Percentiles rank a stretch among this genome's conserved stretches.
These are phyloP conservation scores for Aspergillus calidoustus DNA, from an alignment of 2,329 filamentous ascomycete genomes.

Conservation along the genomic window DNA sequence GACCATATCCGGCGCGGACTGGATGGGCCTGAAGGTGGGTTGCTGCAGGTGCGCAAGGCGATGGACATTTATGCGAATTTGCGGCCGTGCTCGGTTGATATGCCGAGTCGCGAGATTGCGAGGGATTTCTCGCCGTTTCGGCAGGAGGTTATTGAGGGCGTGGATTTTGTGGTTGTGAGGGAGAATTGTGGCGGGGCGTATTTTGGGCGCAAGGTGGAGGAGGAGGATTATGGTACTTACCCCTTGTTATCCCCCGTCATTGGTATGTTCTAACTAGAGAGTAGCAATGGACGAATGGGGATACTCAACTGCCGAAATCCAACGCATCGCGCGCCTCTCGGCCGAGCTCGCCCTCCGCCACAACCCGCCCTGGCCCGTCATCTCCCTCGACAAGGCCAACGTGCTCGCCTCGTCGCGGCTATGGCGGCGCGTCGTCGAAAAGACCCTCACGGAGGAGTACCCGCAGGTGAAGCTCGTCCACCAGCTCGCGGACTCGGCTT, in stretches of 20 bases:
- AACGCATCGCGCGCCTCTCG: conserved; percentile 78
- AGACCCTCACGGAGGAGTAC: conserved; percentile 82
- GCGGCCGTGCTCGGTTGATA: conserved; percentile 77
- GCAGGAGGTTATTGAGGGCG: conserved; percentile 76
- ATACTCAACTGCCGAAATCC: conserved; percentile 80
- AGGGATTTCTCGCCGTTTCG: conserved; percentile 83
- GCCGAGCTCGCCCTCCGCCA: conserved; percentile 76
- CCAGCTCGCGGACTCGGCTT: conserved; percentile 88
- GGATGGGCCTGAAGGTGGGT: conserved; percentile 84
- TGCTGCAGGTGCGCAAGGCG: conserved; percentile 83
- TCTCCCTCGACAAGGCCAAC: conserved; percentile 90
- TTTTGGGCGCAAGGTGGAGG: conserved; percentile 46
- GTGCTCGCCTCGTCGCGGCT: conserved; percentile 83
- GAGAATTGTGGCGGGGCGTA: conserved; percentile 52
- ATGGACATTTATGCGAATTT: conserved; percentile 90
- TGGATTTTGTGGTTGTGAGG: conserved; percentile 71
- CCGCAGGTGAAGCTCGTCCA: conserved; percentile 78
- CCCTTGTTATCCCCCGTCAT: neutral
- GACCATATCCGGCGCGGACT: conserved; percentile 66
- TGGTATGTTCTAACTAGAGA: neutral
- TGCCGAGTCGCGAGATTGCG: conserved; percentile 70
- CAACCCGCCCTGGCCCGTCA: conserved; percentile 73
- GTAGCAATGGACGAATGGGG: conserved; percentile 73
- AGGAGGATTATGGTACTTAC: conserved; percentile 39
- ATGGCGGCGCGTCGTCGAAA: conserved; percentile 81